Base-by-base conservation (phyloP, 257 asterid genomes). In the Rubia yunnanensis region DNA sequence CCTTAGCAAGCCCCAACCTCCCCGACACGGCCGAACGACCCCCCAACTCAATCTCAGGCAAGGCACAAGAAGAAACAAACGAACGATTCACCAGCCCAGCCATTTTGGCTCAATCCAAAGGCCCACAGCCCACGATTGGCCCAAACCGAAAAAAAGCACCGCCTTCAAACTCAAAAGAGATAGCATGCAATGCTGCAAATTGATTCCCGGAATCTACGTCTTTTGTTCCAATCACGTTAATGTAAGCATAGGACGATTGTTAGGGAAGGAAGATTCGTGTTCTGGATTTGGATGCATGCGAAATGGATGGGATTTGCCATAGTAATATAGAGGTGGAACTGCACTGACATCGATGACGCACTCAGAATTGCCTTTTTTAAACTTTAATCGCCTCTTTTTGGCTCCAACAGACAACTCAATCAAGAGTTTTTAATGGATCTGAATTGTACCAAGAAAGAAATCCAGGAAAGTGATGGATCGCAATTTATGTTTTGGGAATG, bases 1-100 rank as follows among this genome's bases (percentile, higher is more conserved):
- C 70, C 74, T 74, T 80, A 27, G 59, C 44, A 49, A 74, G 72
- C 74, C 78, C 70, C 46, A 71, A 41, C 61, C 78, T 73, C 75
- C 71, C 65, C 69, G 62, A 62, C 13, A 56, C 20, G 17, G 66
- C 11, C 2, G 72, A 44, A 49, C 72, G 58, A 69, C 66, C 62
- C 63, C 60, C 53, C 41, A 50, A 28, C 68, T 58, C 71, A 41
- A 74, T 73, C 24, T 72, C 82, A 36, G 52, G 56, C 48, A 70
- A 49, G 22, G 68, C 63, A 44, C 52, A 44, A 59, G 68, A 62
- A 70, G 65, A 71, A 60, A 71, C 55, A 64, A 73, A 41, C 64
- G 81, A 50, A 32, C 68, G 66, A 56, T 71, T 68, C 44, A 77
- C 67, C 20, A 72, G 39, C 75, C 85, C 76, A 57, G 78, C 66